Conservation (phyloP, 2,329 filamentous ascomycete genomes). For the Keithomyces neogunnii region DNA sequence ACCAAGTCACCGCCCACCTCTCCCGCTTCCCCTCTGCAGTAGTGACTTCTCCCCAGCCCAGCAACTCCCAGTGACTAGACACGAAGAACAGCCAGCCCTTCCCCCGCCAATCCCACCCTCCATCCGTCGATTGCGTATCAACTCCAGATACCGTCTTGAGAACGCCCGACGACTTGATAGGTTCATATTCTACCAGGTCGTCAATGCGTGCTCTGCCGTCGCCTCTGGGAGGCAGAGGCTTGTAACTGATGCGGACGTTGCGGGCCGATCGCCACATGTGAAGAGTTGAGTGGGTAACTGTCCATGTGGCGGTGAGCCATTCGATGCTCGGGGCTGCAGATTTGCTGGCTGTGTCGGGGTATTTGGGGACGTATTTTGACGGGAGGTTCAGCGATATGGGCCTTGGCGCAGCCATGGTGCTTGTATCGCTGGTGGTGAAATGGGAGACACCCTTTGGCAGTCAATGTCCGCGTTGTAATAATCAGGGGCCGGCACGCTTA, state of each 20-base stretch:
- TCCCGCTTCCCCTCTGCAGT: conserved; percentile 32
- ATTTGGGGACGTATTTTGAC: conserved; percentile 36
- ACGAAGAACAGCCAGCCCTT: conserved; percentile 67
- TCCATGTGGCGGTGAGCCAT: conserved; percentile 61
- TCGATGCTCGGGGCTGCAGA: conserved; percentile 39
- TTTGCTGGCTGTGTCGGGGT: conserved; percentile 15
- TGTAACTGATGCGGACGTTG: conserved; percentile 76
- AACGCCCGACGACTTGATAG: conserved; percentile 35
- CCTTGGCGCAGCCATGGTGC: conserved; percentile 8
- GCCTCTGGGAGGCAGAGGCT: conserved; percentile 32
- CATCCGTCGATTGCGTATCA: conserved; percentile 38
- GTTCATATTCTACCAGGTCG: conserved; percentile 65
- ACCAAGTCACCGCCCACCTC: conserved; percentile 76
- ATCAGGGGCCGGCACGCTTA: no score
- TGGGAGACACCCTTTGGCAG: neutral
- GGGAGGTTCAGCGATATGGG: conserved; percentile 27
- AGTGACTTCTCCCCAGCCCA: conserved; percentile 59
- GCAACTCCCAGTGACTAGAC: conserved; percentile 69
- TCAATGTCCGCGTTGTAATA: no score
- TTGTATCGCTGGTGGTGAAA: neutral
- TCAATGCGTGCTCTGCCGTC: conserved; percentile 46
- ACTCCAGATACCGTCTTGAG: conserved; percentile 57
- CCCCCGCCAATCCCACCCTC: conserved; percentile 67
- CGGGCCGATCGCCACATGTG: conserved; percentile 73
- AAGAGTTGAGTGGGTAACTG: conserved; percentile 67